Evolutionary conservation across 2,329 filamentous ascomycete species (phyloP), one percentile per base, ranked within the genome.

Genomic region (Aotearoamyces nothofagi): DNA sequence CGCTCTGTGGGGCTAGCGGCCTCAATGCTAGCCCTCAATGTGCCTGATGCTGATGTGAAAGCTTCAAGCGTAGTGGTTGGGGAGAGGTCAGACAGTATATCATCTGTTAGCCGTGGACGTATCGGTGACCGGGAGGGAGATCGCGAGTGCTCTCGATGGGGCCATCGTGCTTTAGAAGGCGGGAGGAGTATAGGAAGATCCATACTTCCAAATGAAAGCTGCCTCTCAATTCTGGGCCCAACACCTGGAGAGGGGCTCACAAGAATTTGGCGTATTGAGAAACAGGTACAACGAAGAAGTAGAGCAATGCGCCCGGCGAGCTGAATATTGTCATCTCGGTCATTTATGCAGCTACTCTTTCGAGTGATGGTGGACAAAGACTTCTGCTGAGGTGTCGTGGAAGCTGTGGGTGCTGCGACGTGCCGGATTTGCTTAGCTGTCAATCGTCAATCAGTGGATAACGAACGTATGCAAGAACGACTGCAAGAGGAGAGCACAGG

Each of bases 1-100:
- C 76, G 69, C 51, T 87, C 78, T 14, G 66, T 55, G 3, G 62
- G 54, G 2, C 75, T 73, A 10, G 76, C 69, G 19, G 57, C 58
- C 35, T 73, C 66, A 33, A 83, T 63, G 45, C 72, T 78, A 26
- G 53, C 46, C 44, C 63, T 65, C 11, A 77, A 48, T 23, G 58
- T 50, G 19, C 63, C 66, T 4, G 56, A 60, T 12, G 64, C 63
- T 27, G 56, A 56, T 26, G 59, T 60, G 39, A 81, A 63, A 10
- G 70, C 65, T 34, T 73, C 63, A 35, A 78, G 56, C 15, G 66
- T 73, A 15, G 63, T 62, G 20, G 64, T 55, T 2, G 76, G 76
- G 4, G 66, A 63, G 15, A 81, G 58, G 42, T 68, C 63, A 34
- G 63, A 55, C 33, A 80, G 58, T 20, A 80, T 58, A 38, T 76